Evolutionary conservation across 2,329 filamentous ascomycete species (phyloP).

Genomic region (Byssothecium circinans): DNA sequence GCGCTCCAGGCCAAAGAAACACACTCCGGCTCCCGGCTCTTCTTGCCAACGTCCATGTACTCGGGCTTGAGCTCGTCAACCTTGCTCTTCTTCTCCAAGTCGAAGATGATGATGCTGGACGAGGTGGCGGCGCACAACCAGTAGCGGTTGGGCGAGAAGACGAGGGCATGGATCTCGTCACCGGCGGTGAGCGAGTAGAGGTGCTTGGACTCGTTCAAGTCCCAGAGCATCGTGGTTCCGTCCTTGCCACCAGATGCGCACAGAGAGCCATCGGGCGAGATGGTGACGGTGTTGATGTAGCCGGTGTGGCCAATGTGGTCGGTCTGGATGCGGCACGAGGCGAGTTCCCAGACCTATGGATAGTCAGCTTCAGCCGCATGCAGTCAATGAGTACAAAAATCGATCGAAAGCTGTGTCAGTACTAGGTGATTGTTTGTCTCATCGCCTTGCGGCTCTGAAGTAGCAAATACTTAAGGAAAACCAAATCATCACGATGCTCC

Average conservation of each 20-base stretch:
- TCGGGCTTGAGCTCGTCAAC: conserved; percentile 99
- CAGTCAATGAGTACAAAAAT: conserved; percentile 3
- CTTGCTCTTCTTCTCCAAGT: conserved; percentile 99
- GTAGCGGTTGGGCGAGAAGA: conserved; percentile 99
- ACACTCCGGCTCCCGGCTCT: conserved; percentile 98
- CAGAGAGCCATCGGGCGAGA: conserved; percentile 98
- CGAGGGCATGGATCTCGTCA: conserved; percentile 99
- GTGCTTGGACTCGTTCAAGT: conserved; percentile 99
- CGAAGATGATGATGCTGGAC: conserved; percentile 99
- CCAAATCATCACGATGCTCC: conserved; percentile 80
- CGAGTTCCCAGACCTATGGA: conserved; percentile 94
- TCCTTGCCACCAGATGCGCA: conserved; percentile 99
- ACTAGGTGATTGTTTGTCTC: conserved; percentile 93
- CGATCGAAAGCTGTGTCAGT: conserved; percentile 64
- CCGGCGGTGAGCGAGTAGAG: conserved; percentile 99
- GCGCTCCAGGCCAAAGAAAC: conserved; percentile 96
- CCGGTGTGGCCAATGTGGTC: conserved; percentile 99
- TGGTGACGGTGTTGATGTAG: conserved; percentile 99
- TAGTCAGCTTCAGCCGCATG: conserved; percentile 28
- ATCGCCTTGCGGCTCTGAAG: conserved; percentile 98
- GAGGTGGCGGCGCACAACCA: conserved; percentile 99
- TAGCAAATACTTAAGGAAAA: conserved; percentile 93
- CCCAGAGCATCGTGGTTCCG: conserved; percentile 99
- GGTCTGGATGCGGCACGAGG: conserved; percentile 98
- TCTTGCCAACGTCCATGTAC: conserved; percentile 94